Base-by-base conservation (phyloP, 148 eudicot genomes). In the Amaranthus cruentus region DNA sequence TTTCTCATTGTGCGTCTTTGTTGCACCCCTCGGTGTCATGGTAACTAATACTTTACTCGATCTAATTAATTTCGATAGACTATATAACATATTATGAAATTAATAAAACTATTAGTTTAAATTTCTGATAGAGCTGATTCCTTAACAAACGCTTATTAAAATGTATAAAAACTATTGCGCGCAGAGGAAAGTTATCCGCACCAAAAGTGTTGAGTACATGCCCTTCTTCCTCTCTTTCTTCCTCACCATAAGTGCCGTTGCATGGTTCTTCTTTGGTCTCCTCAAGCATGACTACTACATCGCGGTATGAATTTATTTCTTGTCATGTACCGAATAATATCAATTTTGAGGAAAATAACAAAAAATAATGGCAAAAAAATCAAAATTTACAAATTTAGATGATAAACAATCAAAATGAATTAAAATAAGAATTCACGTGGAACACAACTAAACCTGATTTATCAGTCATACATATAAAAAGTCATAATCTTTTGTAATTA, bases 151-250 rank as follows among this genome's bases (percentile, higher is more conserved):
- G 18, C 18, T 18, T 18, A 18, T 18, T 18, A 18, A 18, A 0
- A 18, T 18, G 18, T 18, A 18, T 18, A 18, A 18, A 18, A 18
- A 18, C 18, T 18, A 18, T 18, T 6, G 6, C 57, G 42, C 63
- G 85, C 90, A 92, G 97, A 88, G 82, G 78, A 84, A 76, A 76
- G 97, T 92, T 0, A 87, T 92, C 7, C 79, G 86, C 4, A 88
- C 96, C 9, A 90, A 78, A 78, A 92, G 97, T 55, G 97, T 92
- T 55, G 84, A 88, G 84, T 88, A 87, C 88, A 87, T 90, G 97
- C 93, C 97, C 6, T 85, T 92, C 66, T 62, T 82, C 44, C 70
- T 92, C 47, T 92, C 97, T 0, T 85, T 92, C 77, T 90, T 86
- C 81, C 92, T 92, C 59, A 81, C 91, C 38, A 50, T 85, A 4